phyloP scores from a whole-genome alignment of 441 rosid species.

The Pelargonium australe region DNA sequence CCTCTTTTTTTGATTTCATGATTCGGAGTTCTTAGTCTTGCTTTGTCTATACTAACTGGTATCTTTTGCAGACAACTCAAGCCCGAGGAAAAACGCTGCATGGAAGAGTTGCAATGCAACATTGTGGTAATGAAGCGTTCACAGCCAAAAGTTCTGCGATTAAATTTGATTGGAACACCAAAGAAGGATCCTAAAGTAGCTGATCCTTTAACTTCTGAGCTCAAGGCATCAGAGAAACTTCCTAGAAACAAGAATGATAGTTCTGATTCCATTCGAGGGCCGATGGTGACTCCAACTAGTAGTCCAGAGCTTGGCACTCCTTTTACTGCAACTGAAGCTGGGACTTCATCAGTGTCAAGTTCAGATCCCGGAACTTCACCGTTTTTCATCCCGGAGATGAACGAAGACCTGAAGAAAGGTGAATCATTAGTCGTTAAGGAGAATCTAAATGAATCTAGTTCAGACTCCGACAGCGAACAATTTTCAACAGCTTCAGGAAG shows the following conservation, averaged over 20 bases:
- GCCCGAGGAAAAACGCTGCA: slow-evolving; percentile 72
- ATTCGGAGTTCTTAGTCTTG: neutral
- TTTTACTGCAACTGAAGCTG: slow-evolving; percentile 78
- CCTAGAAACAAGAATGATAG: slow-evolving; percentile 34
- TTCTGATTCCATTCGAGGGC: slow-evolving; percentile 54
- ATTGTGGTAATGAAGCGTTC: slow-evolving; percentile 90
- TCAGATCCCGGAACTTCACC: slow-evolving; percentile 92
- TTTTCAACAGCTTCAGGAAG: slow-evolving; percentile 57
- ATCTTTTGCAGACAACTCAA: slow-evolving; percentile 45
- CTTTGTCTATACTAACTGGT: slow-evolving; percentile 17
- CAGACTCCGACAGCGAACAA: slow-evolving; percentile 72
- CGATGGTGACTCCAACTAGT: slow-evolving; percentile 80
- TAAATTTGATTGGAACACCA: slow-evolving; percentile 77
- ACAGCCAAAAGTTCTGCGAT: slow-evolving; percentile 82
- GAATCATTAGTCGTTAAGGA: slow-evolving; percentile 48
- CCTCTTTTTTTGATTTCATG: slow-evolving; percentile 4
- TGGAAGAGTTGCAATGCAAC: slow-evolving; percentile 91
- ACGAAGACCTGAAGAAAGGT: slow-evolving; percentile 57
- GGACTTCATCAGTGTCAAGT: slow-evolving; percentile 90
- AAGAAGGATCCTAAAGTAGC: slow-evolving; percentile 40
- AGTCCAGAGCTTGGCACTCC: slow-evolving; percentile 96
- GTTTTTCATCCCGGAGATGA: slow-evolving; percentile 48
- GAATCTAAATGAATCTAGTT: slow-evolving; percentile 51
- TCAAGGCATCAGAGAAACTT: slow-evolving; percentile 36
- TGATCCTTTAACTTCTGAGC: slow-evolving; percentile 34